Conservation (phyloP, 2,329 filamentous ascomycete genomes). For the Huntiella omanensis region DNA sequence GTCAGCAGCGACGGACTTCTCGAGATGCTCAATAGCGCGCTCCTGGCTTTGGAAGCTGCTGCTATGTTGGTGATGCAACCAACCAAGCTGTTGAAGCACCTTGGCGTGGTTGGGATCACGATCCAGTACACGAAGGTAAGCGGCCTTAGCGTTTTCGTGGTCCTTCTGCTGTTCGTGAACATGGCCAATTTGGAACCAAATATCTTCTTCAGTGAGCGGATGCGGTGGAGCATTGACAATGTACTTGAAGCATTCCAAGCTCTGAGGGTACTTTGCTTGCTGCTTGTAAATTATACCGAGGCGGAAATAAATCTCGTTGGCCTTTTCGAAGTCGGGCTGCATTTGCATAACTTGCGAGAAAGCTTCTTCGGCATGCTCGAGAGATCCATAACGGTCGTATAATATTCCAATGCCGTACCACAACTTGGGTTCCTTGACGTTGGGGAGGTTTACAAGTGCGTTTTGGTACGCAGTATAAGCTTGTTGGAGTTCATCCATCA, state of each 20-base stretch:
- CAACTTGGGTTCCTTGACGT: slow-evolving; percentile 73
- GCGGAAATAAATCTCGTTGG: slow-evolving; percentile 96
- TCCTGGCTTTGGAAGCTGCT: slow-evolving; percentile 83
- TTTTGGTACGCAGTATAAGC: slow-evolving; percentile 95
- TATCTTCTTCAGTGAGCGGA: slow-evolving; percentile 89
- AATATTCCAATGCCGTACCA: slow-evolving; percentile 98
- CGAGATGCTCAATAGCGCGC: slow-evolving; percentile 87
- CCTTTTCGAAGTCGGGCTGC: slow-evolving; percentile 94
- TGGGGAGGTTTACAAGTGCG: slow-evolving; percentile 76
- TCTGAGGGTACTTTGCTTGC: slow-evolving; percentile 81
- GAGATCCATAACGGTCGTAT: slow-evolving; percentile 87
- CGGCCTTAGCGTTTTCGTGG: slow-evolving; percentile 85
- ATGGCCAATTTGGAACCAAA: slow-evolving; percentile 99
- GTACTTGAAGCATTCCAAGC: slow-evolving; percentile 95
- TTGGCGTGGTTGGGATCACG: slow-evolving; percentile 93
- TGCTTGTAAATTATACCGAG: slow-evolving; percentile 99
- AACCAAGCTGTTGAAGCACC: slow-evolving; percentile 91
- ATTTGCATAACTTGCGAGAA: slow-evolving; percentile 99
- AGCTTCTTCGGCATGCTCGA: slow-evolving; percentile 93
- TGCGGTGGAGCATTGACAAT: slow-evolving; percentile 86
- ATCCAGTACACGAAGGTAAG: slow-evolving; percentile 83
- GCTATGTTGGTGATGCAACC: slow-evolving; percentile 94
- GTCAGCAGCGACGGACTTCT: slow-evolving; percentile 89
- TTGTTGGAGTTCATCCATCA: slow-evolving; percentile 97
- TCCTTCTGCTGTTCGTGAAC: slow-evolving; percentile 99